Evolutionary conservation across 768 basidiomycete species (phyloP).

Genomic region (Crucibulum laeve): DNA sequence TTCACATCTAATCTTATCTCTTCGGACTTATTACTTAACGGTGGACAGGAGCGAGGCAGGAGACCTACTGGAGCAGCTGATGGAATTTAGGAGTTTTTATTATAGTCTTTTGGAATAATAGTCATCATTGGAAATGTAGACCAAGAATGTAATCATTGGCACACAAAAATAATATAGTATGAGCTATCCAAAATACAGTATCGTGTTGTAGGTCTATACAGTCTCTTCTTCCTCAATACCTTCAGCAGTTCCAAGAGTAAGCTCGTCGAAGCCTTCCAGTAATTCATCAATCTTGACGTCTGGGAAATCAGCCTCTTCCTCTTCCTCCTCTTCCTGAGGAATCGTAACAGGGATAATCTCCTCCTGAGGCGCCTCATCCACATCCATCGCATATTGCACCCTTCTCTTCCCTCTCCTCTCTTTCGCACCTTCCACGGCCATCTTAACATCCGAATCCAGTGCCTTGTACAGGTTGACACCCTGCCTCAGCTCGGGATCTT

Average conservation of each 20-base stretch:
- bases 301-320: constrained; percentile 84
- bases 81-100: no score
- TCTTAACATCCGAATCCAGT: constrained; percentile 47
- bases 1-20: no score
- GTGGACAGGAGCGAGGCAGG: no score
- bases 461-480: constrained; percentile 87
- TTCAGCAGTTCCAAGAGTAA: constrained; percentile 58
- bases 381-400: constrained; percentile 63
- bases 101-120: no score
- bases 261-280: constrained; percentile 87
- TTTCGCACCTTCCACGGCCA: constrained; percentile 32
- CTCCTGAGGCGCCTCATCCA: constrained; percentile 42
- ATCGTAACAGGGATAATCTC: no score
- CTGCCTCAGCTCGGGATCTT: constrained; percentile 87
- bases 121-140: no score
- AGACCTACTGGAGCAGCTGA: no score
- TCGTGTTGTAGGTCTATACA: no score
- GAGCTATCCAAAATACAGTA: no score
- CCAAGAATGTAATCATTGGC: no score
- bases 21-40: no score
- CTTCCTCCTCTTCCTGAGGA: constrained; percentile 40
- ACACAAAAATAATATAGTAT: no score
- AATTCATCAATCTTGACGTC: constrained; percentile 82
- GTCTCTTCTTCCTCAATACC: constrained; percentile 14
- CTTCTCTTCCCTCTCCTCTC: constrained; percentile 37